phyloP scores from a whole-genome alignment of 2,329 filamentous ascomycete genomes.

The Botrytis aclada region DNA sequence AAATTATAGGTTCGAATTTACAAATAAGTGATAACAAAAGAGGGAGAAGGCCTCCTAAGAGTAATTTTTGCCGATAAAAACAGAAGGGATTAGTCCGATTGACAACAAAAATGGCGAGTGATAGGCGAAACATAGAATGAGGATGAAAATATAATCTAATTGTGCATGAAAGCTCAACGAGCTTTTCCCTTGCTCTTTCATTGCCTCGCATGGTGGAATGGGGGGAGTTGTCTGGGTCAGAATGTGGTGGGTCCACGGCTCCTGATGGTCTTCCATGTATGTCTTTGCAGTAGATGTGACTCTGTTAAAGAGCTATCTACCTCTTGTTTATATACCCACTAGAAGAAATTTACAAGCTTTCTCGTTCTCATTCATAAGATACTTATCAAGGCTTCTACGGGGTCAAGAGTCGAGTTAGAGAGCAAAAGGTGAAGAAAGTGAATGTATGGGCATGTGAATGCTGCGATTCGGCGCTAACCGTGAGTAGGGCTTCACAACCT shows the following conservation, averaged over 20 bases:
- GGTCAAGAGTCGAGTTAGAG: rapidly evolving
- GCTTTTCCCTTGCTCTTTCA: not conserved
- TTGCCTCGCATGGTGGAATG: not conserved
- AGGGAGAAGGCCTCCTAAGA: not conserved
- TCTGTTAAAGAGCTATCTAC: not conserved
- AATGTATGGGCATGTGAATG: too few species aligned
- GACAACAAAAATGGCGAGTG: not conserved
- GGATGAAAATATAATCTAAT: too few species aligned
- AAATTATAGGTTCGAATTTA: not conserved
- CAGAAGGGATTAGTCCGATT: not conserved
- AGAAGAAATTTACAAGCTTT: too few species aligned
- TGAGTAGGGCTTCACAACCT: not conserved
- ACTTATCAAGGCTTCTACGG: too few species aligned
- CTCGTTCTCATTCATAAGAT: too few species aligned
- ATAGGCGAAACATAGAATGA: not conserved
- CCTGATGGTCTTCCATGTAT: rapidly evolving
- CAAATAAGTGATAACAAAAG: not conserved
- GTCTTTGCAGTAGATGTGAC: not conserved
- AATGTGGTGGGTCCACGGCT: not conserved
- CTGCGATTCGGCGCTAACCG: too few species aligned
- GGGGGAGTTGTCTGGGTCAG: too few species aligned
- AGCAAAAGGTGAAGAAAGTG: not conserved
- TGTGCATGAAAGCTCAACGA: not conserved
- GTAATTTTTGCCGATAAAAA: not conserved
- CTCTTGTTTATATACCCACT: not conserved